Percentiles rank a stretch among this genome's conserved stretches.
These are phyloP conservation scores for Scheffersomyces stipitis DNA, from an alignment of 805 yeast genomes.

Conservation along the genomic window DNA sequence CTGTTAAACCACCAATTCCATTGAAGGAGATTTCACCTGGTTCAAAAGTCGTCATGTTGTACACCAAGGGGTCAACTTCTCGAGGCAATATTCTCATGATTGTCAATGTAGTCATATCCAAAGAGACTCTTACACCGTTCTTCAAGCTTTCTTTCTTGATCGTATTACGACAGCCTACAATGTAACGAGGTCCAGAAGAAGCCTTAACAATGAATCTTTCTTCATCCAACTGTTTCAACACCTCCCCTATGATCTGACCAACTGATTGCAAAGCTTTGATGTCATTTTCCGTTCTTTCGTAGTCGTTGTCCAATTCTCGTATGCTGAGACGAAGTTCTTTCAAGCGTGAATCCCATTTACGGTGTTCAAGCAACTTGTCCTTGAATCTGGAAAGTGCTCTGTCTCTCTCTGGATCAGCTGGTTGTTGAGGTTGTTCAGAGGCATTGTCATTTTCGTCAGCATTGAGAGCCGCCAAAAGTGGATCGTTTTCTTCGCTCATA, in stretches of 20 bases:
- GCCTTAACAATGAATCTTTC: constrained; percentile 96
- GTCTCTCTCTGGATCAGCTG: constrained; percentile 69
- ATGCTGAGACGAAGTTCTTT: constrained; percentile 81
- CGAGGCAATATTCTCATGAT: constrained; percentile 97
- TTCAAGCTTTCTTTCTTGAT: constrained; percentile 78
- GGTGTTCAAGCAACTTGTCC: constrained; percentile 84
- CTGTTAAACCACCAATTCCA: constrained; percentile 94
- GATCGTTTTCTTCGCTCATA: constrained; percentile 66
- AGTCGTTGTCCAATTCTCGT: constrained; percentile 78
- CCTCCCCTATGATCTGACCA: constrained; percentile 97
- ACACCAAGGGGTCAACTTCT: constrained; percentile 97
- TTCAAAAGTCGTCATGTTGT: constrained; percentile 96
- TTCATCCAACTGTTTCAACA: constrained; percentile 89
- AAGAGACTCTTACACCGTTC: constrained; percentile 94
- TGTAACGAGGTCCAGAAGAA: constrained; percentile 94
- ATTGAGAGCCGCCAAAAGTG: constrained; percentile 69
- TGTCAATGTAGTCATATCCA: constrained; percentile 96
- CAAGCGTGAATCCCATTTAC: constrained; percentile 90
- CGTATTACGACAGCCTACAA: constrained; percentile 94
- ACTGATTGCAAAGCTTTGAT: constrained; percentile 96
- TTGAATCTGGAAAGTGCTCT: constrained; percentile 77
- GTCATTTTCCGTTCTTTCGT: constrained; percentile 93
- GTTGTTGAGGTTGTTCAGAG: constrained; percentile 19
- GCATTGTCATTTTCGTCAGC: constrained; percentile 25
- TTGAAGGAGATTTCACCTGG: constrained; percentile 96